A percentile compares a stretch with the other conserved stretches of the same genome.
Conservation (phyloP, 495 filamentous ascomycete species). For the Xylaria venustula region DNA sequence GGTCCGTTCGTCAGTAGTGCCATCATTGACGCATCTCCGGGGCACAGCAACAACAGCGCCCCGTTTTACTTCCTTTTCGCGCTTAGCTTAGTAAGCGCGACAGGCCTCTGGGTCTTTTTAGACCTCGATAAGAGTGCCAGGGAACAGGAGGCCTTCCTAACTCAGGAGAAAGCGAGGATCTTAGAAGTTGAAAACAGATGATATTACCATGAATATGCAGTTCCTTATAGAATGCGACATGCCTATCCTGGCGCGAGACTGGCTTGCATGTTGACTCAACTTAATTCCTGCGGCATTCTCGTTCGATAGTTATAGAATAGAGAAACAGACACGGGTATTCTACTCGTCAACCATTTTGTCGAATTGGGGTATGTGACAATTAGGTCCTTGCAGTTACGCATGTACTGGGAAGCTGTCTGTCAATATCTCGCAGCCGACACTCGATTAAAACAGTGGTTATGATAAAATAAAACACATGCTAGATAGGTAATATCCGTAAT, state of each 20-base stretch:
- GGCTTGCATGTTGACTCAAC: not conserved
- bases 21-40: conserved; percentile 61
- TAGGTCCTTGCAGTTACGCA: too few species aligned
- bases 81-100: conserved; percentile 55
- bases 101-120: conserved; percentile 49
- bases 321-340: not conserved
- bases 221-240: not conserved
- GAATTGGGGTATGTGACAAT: not conserved
- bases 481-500: too few species aligned
- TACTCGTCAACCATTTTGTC: not conserved
- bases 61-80: conserved; percentile 62
- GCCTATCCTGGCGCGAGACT: not conserved
- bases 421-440: too few species aligned
- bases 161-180: conserved; percentile 37
- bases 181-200: conserved; percentile 1
- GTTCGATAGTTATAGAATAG: not conserved
- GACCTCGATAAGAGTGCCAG: conserved; percentile 58
- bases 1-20: conserved; percentile 63
- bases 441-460: too few species aligned
- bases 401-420: too few species aligned
- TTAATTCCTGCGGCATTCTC: not conserved
- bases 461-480: too few species aligned
- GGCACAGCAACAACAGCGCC: conserved; percentile 48
- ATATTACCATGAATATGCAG: not conserved
- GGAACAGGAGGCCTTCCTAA: conserved; percentile 56